Percentiles rank a stretch among this genome's conserved stretches.
These are phyloP conservation scores for Salix udensis DNA, from an alignment of 345 rosid genomes.

Conservation along the genomic window DNA sequence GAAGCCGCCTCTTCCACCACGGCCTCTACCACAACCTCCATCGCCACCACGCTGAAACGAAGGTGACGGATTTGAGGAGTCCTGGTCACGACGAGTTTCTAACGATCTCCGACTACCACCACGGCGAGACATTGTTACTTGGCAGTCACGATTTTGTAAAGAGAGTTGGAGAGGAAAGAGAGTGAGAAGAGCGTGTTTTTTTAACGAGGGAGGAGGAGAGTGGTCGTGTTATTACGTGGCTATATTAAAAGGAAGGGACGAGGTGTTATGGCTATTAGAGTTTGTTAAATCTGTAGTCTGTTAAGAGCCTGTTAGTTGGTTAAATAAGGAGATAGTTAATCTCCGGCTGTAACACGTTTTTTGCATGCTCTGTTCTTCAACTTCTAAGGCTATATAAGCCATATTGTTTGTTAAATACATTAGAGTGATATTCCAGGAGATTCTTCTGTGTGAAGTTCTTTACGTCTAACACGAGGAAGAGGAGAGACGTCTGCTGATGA, in stretches of 20 bases:
- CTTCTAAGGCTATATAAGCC: too few relatives aligned
- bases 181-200: neutral
- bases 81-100: neutral
- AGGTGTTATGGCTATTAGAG: too few relatives aligned
- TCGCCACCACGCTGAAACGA: neutral
- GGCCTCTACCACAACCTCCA: neutral
- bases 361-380: too few relatives aligned
- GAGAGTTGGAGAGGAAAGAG: neutral
- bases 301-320: too few relatives aligned
- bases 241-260: neutral
- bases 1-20: neutral
- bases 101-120: slow-evolving; percentile 12
- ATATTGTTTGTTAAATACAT: too few relatives aligned
- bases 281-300: too few relatives aligned
- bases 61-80: neutral
- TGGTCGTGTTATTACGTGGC: neutral
- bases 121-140: slow-evolving; percentile 14
- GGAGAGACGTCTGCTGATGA: neutral
- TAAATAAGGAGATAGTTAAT: too few relatives aligned
- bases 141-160: neutral
- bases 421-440: too few relatives aligned
- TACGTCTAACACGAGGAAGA: neutral
- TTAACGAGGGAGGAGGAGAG: neutral
- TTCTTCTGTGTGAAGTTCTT: too few relatives aligned
- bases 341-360: too few relatives aligned